These are phyloP conservation scores for Alternaria novae-zelandiae DNA, from an alignment of 2,329 filamentous ascomycete species.

Conservation along the genomic window DNA sequence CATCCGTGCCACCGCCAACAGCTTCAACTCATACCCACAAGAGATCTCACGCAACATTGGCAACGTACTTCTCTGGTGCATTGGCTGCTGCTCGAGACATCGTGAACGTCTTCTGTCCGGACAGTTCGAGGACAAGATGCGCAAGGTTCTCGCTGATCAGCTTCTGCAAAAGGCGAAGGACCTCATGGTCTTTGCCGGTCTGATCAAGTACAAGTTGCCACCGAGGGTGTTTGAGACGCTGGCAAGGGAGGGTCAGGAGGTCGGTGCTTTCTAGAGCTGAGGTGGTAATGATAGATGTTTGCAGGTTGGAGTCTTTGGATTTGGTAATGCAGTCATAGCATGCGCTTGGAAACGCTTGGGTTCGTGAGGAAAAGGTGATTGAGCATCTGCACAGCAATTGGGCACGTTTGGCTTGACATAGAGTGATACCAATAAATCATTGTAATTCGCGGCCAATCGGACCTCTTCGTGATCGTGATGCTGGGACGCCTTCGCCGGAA, in stretches of 20 bases:
- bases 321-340: not conserved
- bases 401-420: not conserved
- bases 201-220: conserved; percentile 89
- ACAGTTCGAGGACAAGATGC: conserved; percentile 72
- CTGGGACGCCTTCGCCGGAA: not conserved
- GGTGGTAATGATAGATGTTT: not conserved
- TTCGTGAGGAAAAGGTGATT: not conserved
- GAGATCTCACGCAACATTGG: conserved; percentile 89
- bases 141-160: conserved; percentile 65
- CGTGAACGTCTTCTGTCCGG: conserved; percentile 69
- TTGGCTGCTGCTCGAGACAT: conserved; percentile 82
- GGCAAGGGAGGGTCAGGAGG: conserved; percentile 70
- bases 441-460: not conserved
- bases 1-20: conserved; percentile 80
- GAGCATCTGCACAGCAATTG: not conserved
- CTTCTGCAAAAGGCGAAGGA: conserved; percentile 84
- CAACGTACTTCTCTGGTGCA: conserved; percentile 91
- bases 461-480: not conserved
- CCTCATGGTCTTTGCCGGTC: conserved; percentile 89
- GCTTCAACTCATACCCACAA: conserved; percentile 78
- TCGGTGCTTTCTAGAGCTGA: conserved; percentile 34
- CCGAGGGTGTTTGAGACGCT: conserved; percentile 87
- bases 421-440: conserved; percentile 3
- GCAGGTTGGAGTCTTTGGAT: not conserved
- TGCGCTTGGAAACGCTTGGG: not conserved